These are phyloP conservation scores for Picea abies DNA, from an alignment of 83 land plant genomes.

Conservation along the genomic window DNA sequence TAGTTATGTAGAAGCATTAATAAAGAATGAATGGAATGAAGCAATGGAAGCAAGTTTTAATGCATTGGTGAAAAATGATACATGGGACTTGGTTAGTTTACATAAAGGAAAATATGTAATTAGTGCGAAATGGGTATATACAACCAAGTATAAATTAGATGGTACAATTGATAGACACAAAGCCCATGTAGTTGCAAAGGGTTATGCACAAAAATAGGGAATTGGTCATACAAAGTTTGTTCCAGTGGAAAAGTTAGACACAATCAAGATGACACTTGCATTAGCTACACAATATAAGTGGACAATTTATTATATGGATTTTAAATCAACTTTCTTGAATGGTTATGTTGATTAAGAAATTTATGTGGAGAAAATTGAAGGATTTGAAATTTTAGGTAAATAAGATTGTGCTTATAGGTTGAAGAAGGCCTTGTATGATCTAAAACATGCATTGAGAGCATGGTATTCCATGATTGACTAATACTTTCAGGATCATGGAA, in stretches of 20 bases:
- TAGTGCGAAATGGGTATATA: conserved; percentile 19
- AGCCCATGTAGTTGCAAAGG: not conserved
- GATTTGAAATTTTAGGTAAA: not conserved
- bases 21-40: not conserved
- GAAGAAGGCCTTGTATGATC: conserved; percentile 9
- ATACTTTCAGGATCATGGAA: too few relatives aligned
- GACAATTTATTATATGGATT: not conserved
- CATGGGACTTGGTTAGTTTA: not conserved
- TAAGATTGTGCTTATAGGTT: not conserved
- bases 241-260: not conserved
- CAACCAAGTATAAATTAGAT: not conserved
- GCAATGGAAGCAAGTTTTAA: not conserved
- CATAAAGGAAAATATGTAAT: not conserved
- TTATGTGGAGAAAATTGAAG: not conserved
- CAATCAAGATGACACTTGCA: not conserved
- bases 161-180: not conserved
- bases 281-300: not conserved
- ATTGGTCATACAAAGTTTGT: not conserved
- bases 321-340: too few relatives aligned
- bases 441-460: not conserved
- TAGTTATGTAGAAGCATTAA: too few relatives aligned
- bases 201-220: not conserved
- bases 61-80: not conserved
- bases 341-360: not conserved
- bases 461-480: too few relatives aligned